Evolutionary conservation across 1,139 yeast genomes (phyloP), one percentile per base, ranked within the genome.

Genomic region (Pichia sp.): DNA sequence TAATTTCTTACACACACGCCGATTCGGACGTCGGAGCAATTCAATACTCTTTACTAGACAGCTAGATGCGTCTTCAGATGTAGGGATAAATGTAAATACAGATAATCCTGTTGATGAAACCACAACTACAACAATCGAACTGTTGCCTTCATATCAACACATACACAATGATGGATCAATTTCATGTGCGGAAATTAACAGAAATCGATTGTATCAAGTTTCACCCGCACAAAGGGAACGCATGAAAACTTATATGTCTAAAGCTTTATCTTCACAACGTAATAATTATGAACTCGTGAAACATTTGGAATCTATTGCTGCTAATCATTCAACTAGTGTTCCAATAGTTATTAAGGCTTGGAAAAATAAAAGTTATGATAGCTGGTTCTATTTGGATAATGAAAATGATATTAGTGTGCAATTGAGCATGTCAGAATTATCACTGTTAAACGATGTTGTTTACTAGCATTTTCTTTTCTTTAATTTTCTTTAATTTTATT

Each of bases 201-300:
- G 33, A 15, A 35, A 35, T n/a, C n/a, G 38, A 16, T 13, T 35
- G 6, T 33, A 33, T n/a, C 43, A 41, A 18, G 20, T 26, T 4
- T 37, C 40, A 20, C 24, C 18, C 3, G 40, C 40, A 13, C 40
- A 37, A 25, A 24, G 13, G 15, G 40, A 37, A 16, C 29, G 40
- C 11, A 37, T 37, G 24, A 31, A 37, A 26, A 18, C 14, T 15
- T 29, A 31, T 7, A 37, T 25, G 37, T 15, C 19, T 4, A 13
- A 7, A 9, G 27, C 20, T 13, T 10, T 38, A 6, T 21, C 23
- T 8, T 33, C 35, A 14, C 32, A 33, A 11, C 5, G 14, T 3
- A 33, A 22, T 5, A 41, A 35, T 9, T 41, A 36, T n/a, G 43
- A 41, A 11, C 23, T 41, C 5, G 40, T 41, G 3, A 41, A 41